Evolutionary conservation across 345 rosid species (phyloP).

Genomic region (Aquilaria malaccensis): DNA sequence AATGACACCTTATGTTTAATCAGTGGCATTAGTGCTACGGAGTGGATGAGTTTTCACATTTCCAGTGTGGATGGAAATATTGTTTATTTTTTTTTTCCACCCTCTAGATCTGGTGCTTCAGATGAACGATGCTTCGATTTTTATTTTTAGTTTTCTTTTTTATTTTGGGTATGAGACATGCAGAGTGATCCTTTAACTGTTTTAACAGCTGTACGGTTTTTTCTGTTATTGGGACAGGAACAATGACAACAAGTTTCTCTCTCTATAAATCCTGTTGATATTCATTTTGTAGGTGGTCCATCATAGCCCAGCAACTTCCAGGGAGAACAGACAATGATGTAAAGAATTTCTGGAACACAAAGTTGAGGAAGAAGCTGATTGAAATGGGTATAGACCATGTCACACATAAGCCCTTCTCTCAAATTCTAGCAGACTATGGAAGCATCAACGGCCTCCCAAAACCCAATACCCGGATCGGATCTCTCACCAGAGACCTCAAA

Average conservation of each 20-base stretch:
- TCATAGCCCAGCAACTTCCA: constrained; percentile 87
- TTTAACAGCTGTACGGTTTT: constrained; percentile 2
- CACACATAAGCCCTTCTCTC: constrained; percentile 89
- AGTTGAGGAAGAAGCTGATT: constrained; percentile 76
- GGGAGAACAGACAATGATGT: constrained; percentile 96
- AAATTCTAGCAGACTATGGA: constrained; percentile 80
- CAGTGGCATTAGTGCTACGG: no score
- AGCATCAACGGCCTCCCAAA: constrained; percentile 55
- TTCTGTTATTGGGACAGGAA: constrained; percentile 8
- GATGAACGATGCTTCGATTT: no score
- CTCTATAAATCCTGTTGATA: not conserved
- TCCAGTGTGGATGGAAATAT: no score
- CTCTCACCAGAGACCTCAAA: constrained; percentile 38
- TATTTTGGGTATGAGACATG: not conserved
- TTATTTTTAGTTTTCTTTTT: no score
- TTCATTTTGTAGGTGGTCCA: constrained; percentile 61
- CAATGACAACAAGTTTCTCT: not conserved
- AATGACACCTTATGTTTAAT: no score
- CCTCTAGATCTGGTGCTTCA: no score
- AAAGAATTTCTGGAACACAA: constrained; percentile 91
- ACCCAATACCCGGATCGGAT: constrained; percentile 35
- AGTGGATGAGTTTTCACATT: no score
- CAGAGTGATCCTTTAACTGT: constrained; percentile 10
- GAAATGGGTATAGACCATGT: constrained; percentile 95
- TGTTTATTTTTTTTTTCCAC: no score